Conservation (phyloP, 495 filamentous ascomycete genomes). For the Podospora appendiculata region DNA sequence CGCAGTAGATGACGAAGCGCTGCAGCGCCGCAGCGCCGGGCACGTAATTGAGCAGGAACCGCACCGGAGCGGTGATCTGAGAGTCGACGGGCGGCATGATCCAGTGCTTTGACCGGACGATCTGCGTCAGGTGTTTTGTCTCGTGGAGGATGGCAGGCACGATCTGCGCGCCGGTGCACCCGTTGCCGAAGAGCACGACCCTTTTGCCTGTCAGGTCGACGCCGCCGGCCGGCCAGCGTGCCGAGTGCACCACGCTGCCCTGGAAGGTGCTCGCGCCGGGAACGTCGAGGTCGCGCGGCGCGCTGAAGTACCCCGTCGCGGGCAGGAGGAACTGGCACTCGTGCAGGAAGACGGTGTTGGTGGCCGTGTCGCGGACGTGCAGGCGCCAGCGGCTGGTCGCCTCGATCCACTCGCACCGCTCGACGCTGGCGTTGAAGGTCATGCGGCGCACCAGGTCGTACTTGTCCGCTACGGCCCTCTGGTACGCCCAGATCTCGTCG, state of each 20-base stretch:
- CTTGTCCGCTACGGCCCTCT: slow-evolving; percentile 48
- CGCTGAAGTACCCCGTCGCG: slow-evolving; percentile 41
- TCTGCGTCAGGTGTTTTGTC: slow-evolving; percentile 25
- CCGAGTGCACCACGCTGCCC: slow-evolving; percentile 51
- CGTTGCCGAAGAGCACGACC: slow-evolving; percentile 55
- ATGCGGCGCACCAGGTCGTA: slow-evolving; percentile 54
- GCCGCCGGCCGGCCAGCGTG: slow-evolving; percentile 38
- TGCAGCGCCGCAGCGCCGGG: slow-evolving; percentile 19
- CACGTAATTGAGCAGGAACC: slow-evolving; percentile 12
- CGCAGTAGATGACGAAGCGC: slow-evolving; percentile 15
- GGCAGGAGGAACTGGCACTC: slow-evolving; percentile 36
- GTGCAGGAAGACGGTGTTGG: slow-evolving; percentile 3
- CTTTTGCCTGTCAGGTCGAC: slow-evolving; percentile 42
- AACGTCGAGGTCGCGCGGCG: slow-evolving; percentile 33
- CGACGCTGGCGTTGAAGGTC: slow-evolving; percentile 50
- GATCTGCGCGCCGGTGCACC: slow-evolving; percentile 45
- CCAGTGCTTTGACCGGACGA: slow-evolving; percentile 25
- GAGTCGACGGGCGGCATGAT: slow-evolving; percentile 28
- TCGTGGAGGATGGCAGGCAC: slow-evolving; percentile 26
- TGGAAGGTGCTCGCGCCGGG: slow-evolving; percentile 47
- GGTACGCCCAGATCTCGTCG: slow-evolving; percentile 51
- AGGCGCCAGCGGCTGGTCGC: slow-evolving; percentile 32
- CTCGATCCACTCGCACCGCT: slow-evolving; percentile 51
- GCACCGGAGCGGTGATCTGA: slow-evolving; percentile 1
- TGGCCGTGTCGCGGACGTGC: slow-evolving; percentile 1